Base-by-base conservation (phyloP, 352 stramenopile species). In the Lagenidium giganteum region DNA sequence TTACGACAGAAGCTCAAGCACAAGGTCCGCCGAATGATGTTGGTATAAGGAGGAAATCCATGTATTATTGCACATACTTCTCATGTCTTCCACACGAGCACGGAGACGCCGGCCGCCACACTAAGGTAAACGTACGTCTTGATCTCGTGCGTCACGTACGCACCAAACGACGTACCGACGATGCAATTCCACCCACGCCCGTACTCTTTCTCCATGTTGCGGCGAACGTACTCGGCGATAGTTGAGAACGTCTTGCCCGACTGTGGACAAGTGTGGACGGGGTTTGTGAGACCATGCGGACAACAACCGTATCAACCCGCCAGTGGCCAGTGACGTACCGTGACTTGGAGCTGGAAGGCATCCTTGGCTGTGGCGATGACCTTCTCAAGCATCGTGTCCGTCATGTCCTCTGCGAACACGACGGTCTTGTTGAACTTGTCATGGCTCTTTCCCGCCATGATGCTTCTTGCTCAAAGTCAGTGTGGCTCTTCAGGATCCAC, bases 41-140 rank as follows among this genome's bases (percentile, higher is more conserved):
- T 78, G 14, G 61, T 80, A 2, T 79, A 52, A 51, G n/a, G n/a
- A n/a, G n/a, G n/a, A n/a, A n/a, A 5, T 8, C 31, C 13, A 8
- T 37, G 13, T 16, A 37, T 37, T 6, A 37, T 16, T 12, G 18
- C 13, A 11, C 21, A 11, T 22, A 23, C 14, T 24, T 26, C 5
- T 49, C 52, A 95, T n/a, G 79, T 88, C 41, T 64, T 88, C 90
- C 91, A 97, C 11, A 97, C 69, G 7, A 97, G 65, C 14, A 97
- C 82, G 17, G 87, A 97, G 27, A 97, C 87, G 3, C 90, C 87
- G 0, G 85, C 72, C 0, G 87, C 83, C 18, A 97, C 88, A 40
- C 85, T 96, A 40, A 97, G 96, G 68, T 97, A 97, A 34, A 97
- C 89, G 62, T 97, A 97, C 13, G 87, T 96, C 56, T 97, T 97